Evolutionary conservation across 1,284 basidiomycete genomes (phyloP), one percentile per base, ranked within the genome.

Genomic region (Sporisorium exsertum): DNA sequence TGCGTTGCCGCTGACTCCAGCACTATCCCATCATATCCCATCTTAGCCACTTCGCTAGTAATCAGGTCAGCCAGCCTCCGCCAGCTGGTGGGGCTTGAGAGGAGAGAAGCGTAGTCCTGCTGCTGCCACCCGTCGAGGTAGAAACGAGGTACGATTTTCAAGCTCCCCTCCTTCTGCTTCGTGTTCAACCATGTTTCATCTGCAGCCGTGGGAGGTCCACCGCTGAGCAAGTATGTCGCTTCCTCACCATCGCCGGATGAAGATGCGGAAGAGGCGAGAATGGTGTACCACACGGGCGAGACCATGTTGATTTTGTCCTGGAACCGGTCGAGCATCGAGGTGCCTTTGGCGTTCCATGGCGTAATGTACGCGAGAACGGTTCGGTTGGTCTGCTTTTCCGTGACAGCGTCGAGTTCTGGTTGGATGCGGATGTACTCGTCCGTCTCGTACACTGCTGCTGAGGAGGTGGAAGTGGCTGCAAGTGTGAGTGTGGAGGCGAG

Each of bases 261-360:
- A 1, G 37, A 40, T 5, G 40, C 37, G 10, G 24, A 52, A 0
- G 56, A 52, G 6, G 66, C 62, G 3, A 72, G 53, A n/a, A 81
- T 43, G 16, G 79, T 79, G 46, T 81, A 77, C 79, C 79, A 81
- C 15, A 73, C 73, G 6, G 79, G 79, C 2, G 72, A 61, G 24
- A 81, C 67, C 20, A 77, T 20, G 56, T 77, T 64, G 51, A 81
- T 55, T 45, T 77, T 77, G 32, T 58, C 57, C 3, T 58, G 42
- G 24, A 52, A 77, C 27, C 56, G 18, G 18, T 72, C 68, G 2
- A 65, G 71, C 29, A 74, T 51, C 13, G 32, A 16, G 12, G 50
- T 45, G 4, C 79, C 79, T 13, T 58, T 40, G 2, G 57, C 5
- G 37, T 81, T 74, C 79, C 79, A 81, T 9, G 79, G 79, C 16